Percentiles rank a stretch among this genome's conserved stretches.
Conservation (phyloP, 352 stramenopile genomes). For the Phytopythium chamaehyphon region DNA sequence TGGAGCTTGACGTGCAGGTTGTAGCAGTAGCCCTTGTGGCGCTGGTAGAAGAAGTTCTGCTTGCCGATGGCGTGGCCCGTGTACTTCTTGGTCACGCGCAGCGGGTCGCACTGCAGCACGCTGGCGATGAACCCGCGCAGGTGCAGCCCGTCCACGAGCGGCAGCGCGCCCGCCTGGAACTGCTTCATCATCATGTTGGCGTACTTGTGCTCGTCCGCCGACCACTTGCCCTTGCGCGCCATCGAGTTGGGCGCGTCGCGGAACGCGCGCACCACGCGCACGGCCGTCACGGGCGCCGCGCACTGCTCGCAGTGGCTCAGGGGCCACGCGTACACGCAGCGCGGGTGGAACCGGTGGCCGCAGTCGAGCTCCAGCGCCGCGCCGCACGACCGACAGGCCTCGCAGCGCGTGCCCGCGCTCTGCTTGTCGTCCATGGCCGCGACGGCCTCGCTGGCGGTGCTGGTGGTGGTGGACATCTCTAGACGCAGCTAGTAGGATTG, state of each 20-base stretch:
- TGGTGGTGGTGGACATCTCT: background rate
- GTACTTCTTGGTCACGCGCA: slow-evolving; percentile 82
- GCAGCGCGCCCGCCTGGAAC: slow-evolving; percentile 68
- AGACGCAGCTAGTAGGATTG: background rate
- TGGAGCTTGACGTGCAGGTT: slow-evolving; percentile 76
- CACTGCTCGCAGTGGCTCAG: slow-evolving; percentile 63
- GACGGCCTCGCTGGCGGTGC: background rate
- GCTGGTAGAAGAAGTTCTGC: slow-evolving; percentile 72
- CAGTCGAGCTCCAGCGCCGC: slow-evolving; percentile 67
- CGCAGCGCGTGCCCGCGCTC: slow-evolving; percentile 38
- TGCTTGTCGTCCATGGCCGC: background rate
- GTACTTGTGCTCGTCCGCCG: slow-evolving; percentile 72
- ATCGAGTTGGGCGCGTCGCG: slow-evolving; percentile 36
- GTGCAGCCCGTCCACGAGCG: slow-evolving; percentile 62
- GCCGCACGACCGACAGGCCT: slow-evolving; percentile 67
- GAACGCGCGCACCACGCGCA: slow-evolving; percentile 52
- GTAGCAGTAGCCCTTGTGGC: slow-evolving; percentile 62
- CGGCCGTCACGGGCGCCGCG: slow-evolving; percentile 25
- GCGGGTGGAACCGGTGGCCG: slow-evolving; percentile 73
- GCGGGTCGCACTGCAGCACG: slow-evolving; percentile 74
- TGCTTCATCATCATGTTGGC: slow-evolving; percentile 81
- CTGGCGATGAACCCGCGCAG: slow-evolving; percentile 72
- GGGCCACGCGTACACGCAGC: slow-evolving; percentile 71
- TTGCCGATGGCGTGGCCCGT: slow-evolving; percentile 69
- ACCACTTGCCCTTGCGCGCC: slow-evolving; percentile 75